A percentile compares a stretch with the other conserved stretches of the same genome.
These are phyloP conservation scores for Agastache rugosa DNA, from an alignment of 257 asterid genomes.

Conservation along the genomic window DNA sequence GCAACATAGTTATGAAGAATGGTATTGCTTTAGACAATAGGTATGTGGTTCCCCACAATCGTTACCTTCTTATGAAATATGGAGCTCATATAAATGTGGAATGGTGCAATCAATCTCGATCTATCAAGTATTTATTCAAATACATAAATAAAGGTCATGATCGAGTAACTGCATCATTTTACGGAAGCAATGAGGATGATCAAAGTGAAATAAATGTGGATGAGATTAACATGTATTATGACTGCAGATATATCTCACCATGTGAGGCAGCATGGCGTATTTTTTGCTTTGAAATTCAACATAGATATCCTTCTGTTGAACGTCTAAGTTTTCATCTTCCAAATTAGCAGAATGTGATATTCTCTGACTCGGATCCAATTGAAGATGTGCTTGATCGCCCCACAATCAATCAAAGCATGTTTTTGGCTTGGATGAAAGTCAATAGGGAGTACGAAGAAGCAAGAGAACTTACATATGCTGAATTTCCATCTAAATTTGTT, in stretches of 20 bases:
- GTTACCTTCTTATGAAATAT: not conserved
- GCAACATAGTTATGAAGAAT: not conserved
- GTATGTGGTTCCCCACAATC: not conserved
- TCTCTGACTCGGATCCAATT: not conserved
- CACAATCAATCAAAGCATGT: not conserved
- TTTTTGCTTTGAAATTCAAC: not conserved
- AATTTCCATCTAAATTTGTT: slow-evolving; percentile 19
- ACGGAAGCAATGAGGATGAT: not conserved
- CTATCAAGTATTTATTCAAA: not conserved
- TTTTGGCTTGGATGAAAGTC: not conserved
- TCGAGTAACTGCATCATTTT: not conserved
- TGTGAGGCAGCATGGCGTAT: not conserved
- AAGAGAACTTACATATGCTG: not conserved
- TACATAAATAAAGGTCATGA: slow-evolving; percentile 8
- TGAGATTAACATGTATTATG: not conserved
- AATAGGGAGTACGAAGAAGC: slow-evolving; percentile 1
- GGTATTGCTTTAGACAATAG: not conserved
- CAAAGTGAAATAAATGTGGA: not conserved
- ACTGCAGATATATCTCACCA: too few relatives aligned
- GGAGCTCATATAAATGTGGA: slow-evolving; percentile 1
- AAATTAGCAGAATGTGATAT: not conserved
- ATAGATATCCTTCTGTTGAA: not conserved
- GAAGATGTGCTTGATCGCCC: not conserved
- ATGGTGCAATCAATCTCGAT: slow-evolving; percentile 19
- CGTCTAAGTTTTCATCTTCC: not conserved